Percentiles rank a stretch among this genome's conserved stretches.
Conservation (phyloP, 2,329 filamentous ascomycete species). For the Penicillium fuscoglaucum region DNA sequence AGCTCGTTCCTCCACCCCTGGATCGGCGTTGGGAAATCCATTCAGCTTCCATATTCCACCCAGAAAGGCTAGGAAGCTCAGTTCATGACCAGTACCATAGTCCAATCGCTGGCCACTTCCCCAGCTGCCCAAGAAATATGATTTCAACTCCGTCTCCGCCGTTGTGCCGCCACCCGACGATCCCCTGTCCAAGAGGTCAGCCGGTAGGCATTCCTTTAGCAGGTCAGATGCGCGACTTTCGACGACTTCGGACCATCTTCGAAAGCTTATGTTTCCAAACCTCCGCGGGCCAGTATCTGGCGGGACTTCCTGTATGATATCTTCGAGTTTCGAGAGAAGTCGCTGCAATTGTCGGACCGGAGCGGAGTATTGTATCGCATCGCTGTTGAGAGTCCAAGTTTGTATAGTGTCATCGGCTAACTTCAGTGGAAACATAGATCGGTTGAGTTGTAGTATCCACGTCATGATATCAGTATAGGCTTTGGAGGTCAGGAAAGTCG, state of each 20-base stretch:
- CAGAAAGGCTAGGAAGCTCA: constrained; percentile 91
- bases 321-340: constrained; percentile 65
- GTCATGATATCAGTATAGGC: constrained; percentile 85
- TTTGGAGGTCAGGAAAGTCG: constrained; percentile 73
- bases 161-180: constrained; percentile 39
- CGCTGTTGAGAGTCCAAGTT: constrained; percentile 51
- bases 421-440: constrained; percentile 74
- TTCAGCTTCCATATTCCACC: constrained; percentile 88
- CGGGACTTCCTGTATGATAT: constrained; percentile 73
- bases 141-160: constrained; percentile 66
- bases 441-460: constrained; percentile 88
- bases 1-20: constrained; percentile 66
- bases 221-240: constrained; percentile 60
- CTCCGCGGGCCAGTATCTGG: constrained; percentile 82
- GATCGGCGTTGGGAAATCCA: constrained; percentile 63
- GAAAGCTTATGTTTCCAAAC: constrained; percentile 90
- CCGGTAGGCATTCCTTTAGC: constrained; percentile 58
- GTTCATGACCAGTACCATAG: constrained; percentile 93
- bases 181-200: constrained; percentile 44
- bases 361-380: constrained; percentile 51
- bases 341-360: constrained; percentile 65
- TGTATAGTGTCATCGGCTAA: constrained; percentile 41
- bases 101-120: constrained; percentile 87
- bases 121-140: constrained; percentile 82
- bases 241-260: constrained; percentile 75